Evolutionary conservation across 345 rosid species (phyloP).

Genomic region (Mercurialis annua): DNA sequence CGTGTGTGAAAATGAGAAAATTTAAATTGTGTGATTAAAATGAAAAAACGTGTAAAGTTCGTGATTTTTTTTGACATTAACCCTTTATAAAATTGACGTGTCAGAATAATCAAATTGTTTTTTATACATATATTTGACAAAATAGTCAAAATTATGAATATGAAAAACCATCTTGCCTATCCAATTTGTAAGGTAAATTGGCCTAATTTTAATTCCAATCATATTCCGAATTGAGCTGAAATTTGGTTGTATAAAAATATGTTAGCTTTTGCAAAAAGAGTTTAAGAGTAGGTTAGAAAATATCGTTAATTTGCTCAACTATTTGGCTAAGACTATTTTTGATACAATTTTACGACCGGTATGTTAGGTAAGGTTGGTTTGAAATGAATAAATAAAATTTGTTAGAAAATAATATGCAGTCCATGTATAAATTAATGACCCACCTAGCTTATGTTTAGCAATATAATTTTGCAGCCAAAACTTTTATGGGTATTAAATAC

Average conservation of each 20-base stretch:
- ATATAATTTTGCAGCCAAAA: too few relatives aligned
- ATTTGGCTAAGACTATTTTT: not conserved
- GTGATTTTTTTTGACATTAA: too few relatives aligned
- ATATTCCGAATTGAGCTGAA: not conserved
- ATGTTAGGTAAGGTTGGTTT: slow-evolving; percentile 39
- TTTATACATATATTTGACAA: not conserved
- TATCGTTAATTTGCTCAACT: slow-evolving; percentile 16
- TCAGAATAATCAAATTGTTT: too few relatives aligned
- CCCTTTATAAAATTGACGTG: too few relatives aligned
- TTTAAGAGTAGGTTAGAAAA: slow-evolving; percentile 34
- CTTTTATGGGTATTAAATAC: too few relatives aligned
- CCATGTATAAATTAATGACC: not conserved
- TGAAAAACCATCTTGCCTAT: not conserved
- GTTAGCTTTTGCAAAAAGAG: slow-evolving; percentile 31
- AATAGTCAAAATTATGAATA: too few relatives aligned
- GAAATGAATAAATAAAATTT: slow-evolving; percentile 16
- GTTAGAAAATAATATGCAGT: slow-evolving; percentile 2
- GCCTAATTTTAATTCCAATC: not conserved
- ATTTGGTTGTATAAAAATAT: slow-evolving; percentile 9
- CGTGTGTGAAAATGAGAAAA: too few relatives aligned
- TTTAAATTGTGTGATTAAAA: too few relatives aligned
- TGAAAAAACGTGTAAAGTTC: too few relatives aligned
- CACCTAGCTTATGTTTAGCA: too few relatives aligned
- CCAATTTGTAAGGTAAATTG: not conserved
- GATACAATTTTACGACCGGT: not conserved